A percentile compares a stretch with the other conserved stretches of the same genome.
phyloP scores from a whole-genome alignment of 495 filamentous ascomycete species.

The Xylaria acuta region DNA sequence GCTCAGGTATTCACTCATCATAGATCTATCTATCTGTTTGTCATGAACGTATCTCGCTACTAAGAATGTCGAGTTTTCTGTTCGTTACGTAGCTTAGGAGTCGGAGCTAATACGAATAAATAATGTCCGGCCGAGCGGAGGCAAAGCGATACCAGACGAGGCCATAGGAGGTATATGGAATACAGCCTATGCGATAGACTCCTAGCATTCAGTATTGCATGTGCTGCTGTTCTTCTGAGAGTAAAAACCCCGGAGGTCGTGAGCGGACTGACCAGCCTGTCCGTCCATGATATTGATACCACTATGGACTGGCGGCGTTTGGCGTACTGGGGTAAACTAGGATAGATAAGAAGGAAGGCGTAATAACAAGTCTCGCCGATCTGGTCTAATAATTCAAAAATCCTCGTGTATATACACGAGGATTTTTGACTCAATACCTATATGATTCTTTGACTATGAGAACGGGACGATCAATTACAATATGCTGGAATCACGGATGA shows the following conservation, averaged over 20 bases:
- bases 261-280: not conserved
- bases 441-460: not conserved
- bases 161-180: not conserved
- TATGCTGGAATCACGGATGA: not conserved
- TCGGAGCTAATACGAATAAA: not conserved
- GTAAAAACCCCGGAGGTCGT: too few species aligned
- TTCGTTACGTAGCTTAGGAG: not conserved
- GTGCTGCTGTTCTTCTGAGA: not conserved
- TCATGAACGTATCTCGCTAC: not conserved
- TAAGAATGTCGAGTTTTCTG: not conserved
- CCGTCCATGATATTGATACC: not conserved
- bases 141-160: not conserved
- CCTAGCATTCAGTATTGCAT: not conserved
- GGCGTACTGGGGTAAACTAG: not conserved
- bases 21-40: not conserved
- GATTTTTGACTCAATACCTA: not conserved
- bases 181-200: not conserved
- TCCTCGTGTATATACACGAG: not conserved
- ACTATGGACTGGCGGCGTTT: slow-evolving; percentile 12
- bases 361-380: not conserved
- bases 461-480: not conserved
- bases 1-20: too few species aligned
- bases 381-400: not conserved
- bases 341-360: not conserved
- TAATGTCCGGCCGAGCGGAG: not conserved